Evolutionary conservation across 1,284 basidiomycete species (phyloP).

Genomic region (Austroboletus novae-zelandiae): DNA sequence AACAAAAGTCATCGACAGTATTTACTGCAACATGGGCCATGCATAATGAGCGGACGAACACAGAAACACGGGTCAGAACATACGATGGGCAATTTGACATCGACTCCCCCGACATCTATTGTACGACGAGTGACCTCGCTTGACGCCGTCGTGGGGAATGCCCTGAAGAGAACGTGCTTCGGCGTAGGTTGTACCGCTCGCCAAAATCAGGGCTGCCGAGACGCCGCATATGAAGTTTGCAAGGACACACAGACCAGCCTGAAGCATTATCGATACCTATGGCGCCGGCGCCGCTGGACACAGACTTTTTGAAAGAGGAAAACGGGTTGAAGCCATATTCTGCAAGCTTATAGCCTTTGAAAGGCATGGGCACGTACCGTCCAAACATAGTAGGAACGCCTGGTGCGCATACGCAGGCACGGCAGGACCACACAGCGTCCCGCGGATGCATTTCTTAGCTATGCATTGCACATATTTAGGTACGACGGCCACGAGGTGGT

Average conservation of each 20-base stretch:
- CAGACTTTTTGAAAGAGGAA: slow-evolving; percentile 7
- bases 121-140: slow-evolving; percentile 64
- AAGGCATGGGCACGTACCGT: slow-evolving; percentile 19
- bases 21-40: slow-evolving; percentile 44
- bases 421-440: slow-evolving; percentile 16
- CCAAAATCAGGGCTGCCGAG: slow-evolving; percentile 19
- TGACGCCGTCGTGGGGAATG: slow-evolving; percentile 33
- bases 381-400: slow-evolving; percentile 21
- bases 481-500: slow-evolving; percentile 16
- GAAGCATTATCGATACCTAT: slow-evolving; percentile 18
- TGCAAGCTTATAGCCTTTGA: slow-evolving; percentile 24
- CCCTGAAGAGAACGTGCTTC: slow-evolving; percentile 36
- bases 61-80: slow-evolving; percentile 19
- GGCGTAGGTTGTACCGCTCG: slow-evolving; percentile 35
- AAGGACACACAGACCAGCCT: slow-evolving; percentile 14
- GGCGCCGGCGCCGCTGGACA: slow-evolving; percentile 8
- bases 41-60: not conserved
- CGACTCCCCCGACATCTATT: slow-evolving; percentile 61
- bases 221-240: slow-evolving; percentile 21
- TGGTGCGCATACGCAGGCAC: slow-evolving; percentile 17
- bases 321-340: slow-evolving; percentile 1
- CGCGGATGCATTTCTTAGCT: slow-evolving; percentile 2
- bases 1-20: slow-evolving; percentile 58
- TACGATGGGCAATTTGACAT: slow-evolving; percentile 68
- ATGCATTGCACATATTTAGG: slow-evolving; percentile 9